These are phyloP conservation scores for Kernera saxatilis DNA, from an alignment of 345 rosid genomes.

Conservation along the genomic window DNA sequence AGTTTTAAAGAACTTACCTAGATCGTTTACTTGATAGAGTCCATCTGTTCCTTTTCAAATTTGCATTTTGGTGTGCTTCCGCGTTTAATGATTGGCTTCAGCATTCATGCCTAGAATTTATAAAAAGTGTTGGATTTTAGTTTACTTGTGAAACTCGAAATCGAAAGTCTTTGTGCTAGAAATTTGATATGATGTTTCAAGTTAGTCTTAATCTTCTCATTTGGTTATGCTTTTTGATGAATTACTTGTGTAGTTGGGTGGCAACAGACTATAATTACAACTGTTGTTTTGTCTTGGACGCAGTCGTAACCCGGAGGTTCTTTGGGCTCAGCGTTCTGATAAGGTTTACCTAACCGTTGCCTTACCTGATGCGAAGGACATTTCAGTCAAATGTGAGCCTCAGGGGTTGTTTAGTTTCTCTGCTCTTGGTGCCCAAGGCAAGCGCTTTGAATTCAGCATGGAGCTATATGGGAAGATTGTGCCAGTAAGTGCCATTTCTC, in stretches of 20 bases:
- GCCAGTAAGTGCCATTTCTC: constrained; percentile 34
- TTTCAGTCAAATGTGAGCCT: constrained; percentile 72
- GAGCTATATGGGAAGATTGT: constrained; percentile 54
- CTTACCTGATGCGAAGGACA: constrained; percentile 77
- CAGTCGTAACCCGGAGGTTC: constrained; percentile 91
- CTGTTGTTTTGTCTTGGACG: not conserved
- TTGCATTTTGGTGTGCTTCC: not conserved
- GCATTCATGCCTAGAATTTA: not conserved
- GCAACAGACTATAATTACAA: not conserved
- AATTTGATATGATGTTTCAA: not conserved
- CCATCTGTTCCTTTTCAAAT: not conserved
- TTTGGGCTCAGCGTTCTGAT: constrained; percentile 94
- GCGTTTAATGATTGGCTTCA: not conserved
- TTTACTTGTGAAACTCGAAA: not conserved
- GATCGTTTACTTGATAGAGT: not conserved
- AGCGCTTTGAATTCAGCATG: constrained; percentile 58
- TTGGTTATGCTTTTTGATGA: not conserved
- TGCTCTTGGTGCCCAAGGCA: constrained; percentile 67
- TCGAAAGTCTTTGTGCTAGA: not conserved
- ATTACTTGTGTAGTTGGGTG: not conserved
- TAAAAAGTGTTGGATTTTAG: not conserved
- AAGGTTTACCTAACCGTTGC: constrained; percentile 73
- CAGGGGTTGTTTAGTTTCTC: constrained; percentile 73
- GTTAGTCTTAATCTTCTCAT: not conserved
- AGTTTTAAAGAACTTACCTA: not conserved